Percentiles rank a stretch among this genome's conserved stretches.
Evolutionary conservation across 371 early-diverging fungal genomes (phyloP).

Genomic region (Lichtheimia ramosa): DNA sequence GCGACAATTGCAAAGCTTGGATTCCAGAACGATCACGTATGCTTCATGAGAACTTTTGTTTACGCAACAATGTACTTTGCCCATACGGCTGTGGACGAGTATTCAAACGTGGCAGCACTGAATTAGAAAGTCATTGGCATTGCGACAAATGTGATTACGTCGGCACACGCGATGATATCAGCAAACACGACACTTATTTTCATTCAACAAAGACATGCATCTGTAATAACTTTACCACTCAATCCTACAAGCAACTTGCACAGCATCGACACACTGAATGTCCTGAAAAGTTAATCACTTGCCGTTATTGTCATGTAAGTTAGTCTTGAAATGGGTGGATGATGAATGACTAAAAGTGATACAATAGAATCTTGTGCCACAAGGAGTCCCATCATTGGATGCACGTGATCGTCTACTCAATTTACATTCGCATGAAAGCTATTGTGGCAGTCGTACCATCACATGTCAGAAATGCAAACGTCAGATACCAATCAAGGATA

Average conservation of each 20-base stretch:
- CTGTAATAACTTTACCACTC: constrained; percentile 44
- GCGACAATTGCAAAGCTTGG: constrained; percentile 72
- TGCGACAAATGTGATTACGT: constrained; percentile 68
- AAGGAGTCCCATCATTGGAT: constrained; percentile 60
- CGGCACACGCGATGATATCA: constrained; percentile 46
- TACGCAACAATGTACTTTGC: constrained; percentile 76
- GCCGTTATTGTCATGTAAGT: constrained; percentile 79
- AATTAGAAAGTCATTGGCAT: constrained; percentile 79
- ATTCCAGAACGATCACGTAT: constrained; percentile 59
- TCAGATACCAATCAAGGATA: constrained; percentile 79
- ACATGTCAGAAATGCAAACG: constrained; percentile 74
- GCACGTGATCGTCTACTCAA: constrained; percentile 71
- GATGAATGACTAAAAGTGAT: constrained; percentile 9
- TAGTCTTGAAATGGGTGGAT: no score
- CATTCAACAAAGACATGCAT: constrained; percentile 67
- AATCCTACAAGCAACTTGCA: constrained; percentile 54
- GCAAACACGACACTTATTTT: constrained; percentile 67
- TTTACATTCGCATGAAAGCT: constrained; percentile 77
- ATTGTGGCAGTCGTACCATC: constrained; percentile 86
- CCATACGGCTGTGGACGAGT: constrained; percentile 61
- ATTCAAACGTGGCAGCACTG: constrained; percentile 64
- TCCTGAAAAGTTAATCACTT: constrained; percentile 73
- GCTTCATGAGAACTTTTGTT: constrained; percentile 79
- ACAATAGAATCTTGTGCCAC: constrained; percentile 56
- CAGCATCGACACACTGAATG: constrained; percentile 73